phyloP scores from a whole-genome alignment of 1,284 basidiomycete species.

The Boletus smithii region DNA sequence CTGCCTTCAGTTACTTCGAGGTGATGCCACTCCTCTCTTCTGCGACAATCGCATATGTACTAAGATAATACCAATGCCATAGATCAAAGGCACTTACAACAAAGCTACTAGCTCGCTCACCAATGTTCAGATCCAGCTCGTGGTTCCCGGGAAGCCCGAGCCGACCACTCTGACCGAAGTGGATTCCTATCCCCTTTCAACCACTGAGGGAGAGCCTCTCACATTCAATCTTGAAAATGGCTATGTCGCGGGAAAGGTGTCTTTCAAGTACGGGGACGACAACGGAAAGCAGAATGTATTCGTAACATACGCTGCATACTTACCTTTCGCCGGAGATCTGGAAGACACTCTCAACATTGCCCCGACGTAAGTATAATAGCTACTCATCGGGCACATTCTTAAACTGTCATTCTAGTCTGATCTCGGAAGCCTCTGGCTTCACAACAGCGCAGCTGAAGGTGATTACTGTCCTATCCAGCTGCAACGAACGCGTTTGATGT shows the following conservation, averaged over 20 bases:
- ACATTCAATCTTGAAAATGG: not conserved
- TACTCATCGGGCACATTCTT: not conserved
- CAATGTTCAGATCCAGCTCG: not conserved
- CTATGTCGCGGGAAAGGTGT: not conserved
- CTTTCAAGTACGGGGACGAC: not conserved
- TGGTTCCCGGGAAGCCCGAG: not conserved
- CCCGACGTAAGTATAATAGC: not conserved
- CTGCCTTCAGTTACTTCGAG: not conserved
- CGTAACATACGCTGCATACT: not conserved
- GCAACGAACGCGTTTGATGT: not conserved
- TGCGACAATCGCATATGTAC: too few relatives aligned
- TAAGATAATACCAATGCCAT: not conserved
- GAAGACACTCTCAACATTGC: not conserved
- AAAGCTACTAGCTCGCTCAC: not conserved
- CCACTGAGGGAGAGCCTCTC: not conserved
- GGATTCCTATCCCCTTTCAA: not conserved
- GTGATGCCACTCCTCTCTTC: not conserved
- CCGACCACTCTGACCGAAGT: not conserved
- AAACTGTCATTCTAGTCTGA: not conserved
- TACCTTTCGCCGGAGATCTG: not conserved
- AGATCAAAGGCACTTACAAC: not conserved
- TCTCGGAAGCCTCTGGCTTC: not conserved
- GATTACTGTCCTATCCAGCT: not conserved
- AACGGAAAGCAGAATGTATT: not conserved
- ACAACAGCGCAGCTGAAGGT: not conserved